These are phyloP conservation scores for Pistacia vera DNA, from an alignment of 345 rosid species.

Conservation along the genomic window DNA sequence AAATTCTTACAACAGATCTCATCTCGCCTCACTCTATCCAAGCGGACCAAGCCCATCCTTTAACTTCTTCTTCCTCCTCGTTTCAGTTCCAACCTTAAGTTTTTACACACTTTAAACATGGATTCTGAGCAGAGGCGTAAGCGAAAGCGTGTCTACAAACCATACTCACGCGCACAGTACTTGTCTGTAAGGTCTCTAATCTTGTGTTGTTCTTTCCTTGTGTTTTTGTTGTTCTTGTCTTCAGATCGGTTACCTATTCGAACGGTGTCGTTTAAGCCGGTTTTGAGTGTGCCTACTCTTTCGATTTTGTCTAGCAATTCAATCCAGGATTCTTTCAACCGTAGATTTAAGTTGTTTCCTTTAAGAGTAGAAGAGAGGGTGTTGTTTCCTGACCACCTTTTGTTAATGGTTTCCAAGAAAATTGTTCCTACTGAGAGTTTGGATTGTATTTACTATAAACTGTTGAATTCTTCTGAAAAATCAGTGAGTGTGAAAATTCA, in stretches of 20 bases:
- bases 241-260: conserved; percentile 53
- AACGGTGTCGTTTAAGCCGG: conserved; percentile 57
- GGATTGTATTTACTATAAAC: conserved; percentile 62
- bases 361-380: conserved; percentile 60
- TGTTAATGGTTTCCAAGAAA: conserved; percentile 53
- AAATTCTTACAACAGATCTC: not conserved
- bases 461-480: conserved; percentile 2
- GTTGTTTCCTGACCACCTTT: conserved; percentile 79
- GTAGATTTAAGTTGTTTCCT: conserved; percentile 25
- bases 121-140: conserved; percentile 81
- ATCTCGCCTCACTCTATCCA: not conserved
- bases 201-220: conserved; percentile 58
- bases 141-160: conserved; percentile 67
- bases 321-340: conserved; percentile 39
- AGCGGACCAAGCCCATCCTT: not conserved
- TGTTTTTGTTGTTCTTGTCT: conserved; percentile 63
- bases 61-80: not conserved
- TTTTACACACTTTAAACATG: conserved; percentile 25
- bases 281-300: conserved; percentile 51
- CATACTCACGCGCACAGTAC: conserved; percentile 34
- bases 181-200: conserved; percentile 60
- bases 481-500: conserved; percentile 6
- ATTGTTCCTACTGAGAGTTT: conserved; percentile 31
- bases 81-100: not conserved
- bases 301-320: conserved; percentile 56